These are phyloP conservation scores for Thozetella sp. DNA, from an alignment of 495 filamentous ascomycete species.

Conservation along the genomic window DNA sequence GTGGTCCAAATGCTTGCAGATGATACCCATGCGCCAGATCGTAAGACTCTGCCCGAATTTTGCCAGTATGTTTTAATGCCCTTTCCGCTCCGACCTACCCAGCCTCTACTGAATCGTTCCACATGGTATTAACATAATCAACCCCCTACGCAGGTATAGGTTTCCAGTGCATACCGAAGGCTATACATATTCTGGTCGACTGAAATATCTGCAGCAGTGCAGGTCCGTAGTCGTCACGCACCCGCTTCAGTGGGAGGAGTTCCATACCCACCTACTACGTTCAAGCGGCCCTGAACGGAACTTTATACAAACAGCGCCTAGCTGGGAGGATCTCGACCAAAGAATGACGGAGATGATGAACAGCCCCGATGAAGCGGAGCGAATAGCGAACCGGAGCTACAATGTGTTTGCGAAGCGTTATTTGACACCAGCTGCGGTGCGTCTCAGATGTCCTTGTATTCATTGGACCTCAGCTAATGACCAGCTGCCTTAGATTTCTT, in stretches of 20 bases:
- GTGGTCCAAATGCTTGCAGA: neutral
- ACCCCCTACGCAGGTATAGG: neutral
- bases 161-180: neutral
- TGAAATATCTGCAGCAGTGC: neutral
- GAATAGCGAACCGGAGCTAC: neutral
- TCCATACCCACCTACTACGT: neutral
- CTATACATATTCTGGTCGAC: neutral
- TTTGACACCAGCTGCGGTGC: neutral
- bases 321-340: neutral
- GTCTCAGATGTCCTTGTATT: neutral
- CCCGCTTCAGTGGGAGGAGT: neutral
- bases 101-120: neutral
- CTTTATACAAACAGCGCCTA: neutral
- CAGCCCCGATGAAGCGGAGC: neutral
- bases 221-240: neutral
- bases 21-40: neutral
- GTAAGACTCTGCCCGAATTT: neutral
- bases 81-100: neutral
- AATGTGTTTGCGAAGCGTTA: neutral
- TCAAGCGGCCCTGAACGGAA: neutral
- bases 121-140: neutral
- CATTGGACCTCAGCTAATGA: neutral
- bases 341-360: neutral
- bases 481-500: neutral
- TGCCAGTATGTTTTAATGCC: neutral